Evolutionary conservation across 108 stramenopile species (phyloP).

Genomic region (Skeletonema potamos): DNA sequence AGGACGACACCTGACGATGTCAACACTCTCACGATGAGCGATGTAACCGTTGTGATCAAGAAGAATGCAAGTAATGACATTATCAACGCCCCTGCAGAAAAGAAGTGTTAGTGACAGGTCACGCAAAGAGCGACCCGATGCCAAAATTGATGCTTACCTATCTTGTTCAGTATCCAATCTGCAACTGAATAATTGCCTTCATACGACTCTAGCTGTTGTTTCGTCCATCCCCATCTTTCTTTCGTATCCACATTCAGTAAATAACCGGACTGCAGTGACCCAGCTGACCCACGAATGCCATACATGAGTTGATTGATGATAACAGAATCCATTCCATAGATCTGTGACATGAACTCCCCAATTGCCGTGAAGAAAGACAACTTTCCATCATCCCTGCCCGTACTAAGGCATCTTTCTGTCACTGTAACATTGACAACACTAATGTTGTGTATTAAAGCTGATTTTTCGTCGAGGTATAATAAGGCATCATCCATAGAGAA

Average conservation of each 20-base stretch:
- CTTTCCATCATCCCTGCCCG: slow-evolving; percentile 46
- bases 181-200: slow-evolving; percentile 14
- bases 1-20: slow-evolving; percentile 67
- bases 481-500: slow-evolving; percentile 48
- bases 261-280: slow-evolving; percentile 30
- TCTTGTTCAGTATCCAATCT: slow-evolving; percentile 29
- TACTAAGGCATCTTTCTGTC: slow-evolving; percentile 51
- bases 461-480: slow-evolving; percentile 42
- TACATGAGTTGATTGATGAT: slow-evolving; percentile 75
- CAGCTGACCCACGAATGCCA: slow-evolving; percentile 43
- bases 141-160: slow-evolving; percentile 13
- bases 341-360: slow-evolving; percentile 48
- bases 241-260: slow-evolving; percentile 44
- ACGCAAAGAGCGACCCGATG: not conserved
- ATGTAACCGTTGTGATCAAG: slow-evolving; percentile 61
- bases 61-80: slow-evolving; percentile 61
- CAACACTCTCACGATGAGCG: slow-evolving; percentile 68
- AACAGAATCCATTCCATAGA: slow-evolving; percentile 66
- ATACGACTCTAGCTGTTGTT: slow-evolving; percentile 41
- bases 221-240: slow-evolving; percentile 59
- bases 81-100: slow-evolving; percentile 24
- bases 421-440: slow-evolving; percentile 52
- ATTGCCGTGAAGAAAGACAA: slow-evolving; percentile 24
- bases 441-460: slow-evolving; percentile 39
- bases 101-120: not conserved